These are phyloP conservation scores for Botryotinia calthae DNA, from an alignment of 2,329 filamentous ascomycete genomes.

Conservation along the genomic window DNA sequence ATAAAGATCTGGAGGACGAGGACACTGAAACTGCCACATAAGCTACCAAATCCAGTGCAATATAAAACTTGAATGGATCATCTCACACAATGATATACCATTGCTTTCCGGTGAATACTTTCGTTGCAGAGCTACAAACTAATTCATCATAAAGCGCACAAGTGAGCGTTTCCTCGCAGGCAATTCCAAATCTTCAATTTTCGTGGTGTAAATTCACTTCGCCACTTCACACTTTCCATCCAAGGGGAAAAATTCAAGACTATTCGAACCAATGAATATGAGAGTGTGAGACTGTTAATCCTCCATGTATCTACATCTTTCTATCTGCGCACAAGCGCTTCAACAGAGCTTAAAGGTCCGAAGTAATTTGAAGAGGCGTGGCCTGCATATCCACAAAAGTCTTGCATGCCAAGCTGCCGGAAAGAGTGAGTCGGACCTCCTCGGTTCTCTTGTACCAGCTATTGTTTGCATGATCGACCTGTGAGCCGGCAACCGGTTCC, in stretches of 20 bases:
- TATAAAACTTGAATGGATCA: neutral
- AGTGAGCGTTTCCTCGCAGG: no score
- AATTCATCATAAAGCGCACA: neutral
- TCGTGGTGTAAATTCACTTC: neutral
- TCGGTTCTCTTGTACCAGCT: neutral
- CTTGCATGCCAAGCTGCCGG: neutral
- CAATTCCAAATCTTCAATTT: neutral
- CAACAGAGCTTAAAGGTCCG: neutral
- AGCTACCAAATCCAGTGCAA: neutral
- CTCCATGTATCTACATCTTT: neutral
- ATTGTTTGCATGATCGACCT: neutral
- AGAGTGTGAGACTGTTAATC: neutral
- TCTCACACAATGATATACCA: no score
- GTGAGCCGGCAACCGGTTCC: neutral
- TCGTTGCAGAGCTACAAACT: neutral
- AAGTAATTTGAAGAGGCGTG: slow-evolving; percentile 8
- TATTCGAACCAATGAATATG: neutral
- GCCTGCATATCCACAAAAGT: neutral
- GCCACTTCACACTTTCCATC: neutral
- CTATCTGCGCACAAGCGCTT: neutral
- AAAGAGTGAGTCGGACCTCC: neutral
- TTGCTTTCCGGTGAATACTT: no score
- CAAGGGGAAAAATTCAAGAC: neutral
- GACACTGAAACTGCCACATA: neutral
- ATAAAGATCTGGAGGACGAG: neutral